These are phyloP conservation scores for Diacronema lutheri DNA, from an alignment of 78 protist genomes.

Conservation along the genomic window DNA sequence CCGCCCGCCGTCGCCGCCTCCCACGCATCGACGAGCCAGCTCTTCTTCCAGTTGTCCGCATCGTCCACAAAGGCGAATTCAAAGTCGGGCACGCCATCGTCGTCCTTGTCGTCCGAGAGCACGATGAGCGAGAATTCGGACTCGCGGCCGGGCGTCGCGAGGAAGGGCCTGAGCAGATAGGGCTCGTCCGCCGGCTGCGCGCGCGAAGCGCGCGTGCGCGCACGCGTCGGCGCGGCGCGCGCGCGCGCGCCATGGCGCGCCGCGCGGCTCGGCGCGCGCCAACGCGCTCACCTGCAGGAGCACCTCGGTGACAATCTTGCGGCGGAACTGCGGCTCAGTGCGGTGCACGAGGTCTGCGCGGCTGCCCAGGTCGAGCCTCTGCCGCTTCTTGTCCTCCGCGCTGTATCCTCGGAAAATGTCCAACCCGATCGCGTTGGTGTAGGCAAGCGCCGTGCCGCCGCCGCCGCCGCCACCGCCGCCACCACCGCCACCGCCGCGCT, in stretches of 20 bases:
- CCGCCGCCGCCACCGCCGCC: no score
- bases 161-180: neutral
- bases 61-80: no score
- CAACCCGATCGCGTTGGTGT: neutral
- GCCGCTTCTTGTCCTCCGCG: neutral
- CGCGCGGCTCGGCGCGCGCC: no score
- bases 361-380: neutral
- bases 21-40: no score
- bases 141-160: conserved; percentile 6
- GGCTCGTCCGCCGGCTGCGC: no score
- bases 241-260: no score
- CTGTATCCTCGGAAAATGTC: neutral
- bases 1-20: no score
- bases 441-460: no score
- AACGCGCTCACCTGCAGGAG: neutral
- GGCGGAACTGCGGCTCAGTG: neutral
- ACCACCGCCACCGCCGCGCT: no score
- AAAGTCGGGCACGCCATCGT: conserved; percentile 16
- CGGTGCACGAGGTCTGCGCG: neutral
- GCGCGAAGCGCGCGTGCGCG: no score
- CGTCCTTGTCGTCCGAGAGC: conserved; percentile 7
- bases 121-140: neutral
- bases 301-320: neutral
- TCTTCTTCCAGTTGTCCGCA: no score
- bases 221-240: no score